Conservation (phyloP, 306 rosid genomes). For the Vigna hirtella region DNA sequence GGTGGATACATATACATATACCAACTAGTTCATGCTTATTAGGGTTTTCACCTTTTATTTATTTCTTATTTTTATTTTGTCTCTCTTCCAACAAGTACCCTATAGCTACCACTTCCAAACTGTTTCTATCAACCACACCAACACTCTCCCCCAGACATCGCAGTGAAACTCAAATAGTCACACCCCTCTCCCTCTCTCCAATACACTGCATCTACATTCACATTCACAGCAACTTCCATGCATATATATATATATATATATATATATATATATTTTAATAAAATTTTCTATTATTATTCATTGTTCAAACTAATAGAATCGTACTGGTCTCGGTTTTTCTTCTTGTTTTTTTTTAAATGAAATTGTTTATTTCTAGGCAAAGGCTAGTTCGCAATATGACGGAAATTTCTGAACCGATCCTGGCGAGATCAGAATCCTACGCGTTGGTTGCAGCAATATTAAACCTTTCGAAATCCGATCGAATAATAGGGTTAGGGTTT, state of each 20-base stretch:
- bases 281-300: conserved; percentile 13
- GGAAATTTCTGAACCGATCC: conserved; percentile 43
- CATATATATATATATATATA: not conserved
- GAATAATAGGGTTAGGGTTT: conserved; percentile 49
- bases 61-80: not conserved
- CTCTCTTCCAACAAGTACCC: conserved; percentile 7
- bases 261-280: not conserved
- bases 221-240: conserved; percentile 54
- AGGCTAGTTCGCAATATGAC: conserved; percentile 31
- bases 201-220: conserved; percentile 52
- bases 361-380: conserved; percentile 14
- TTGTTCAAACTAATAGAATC: conserved; percentile 18
- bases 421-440: conserved; percentile 44
- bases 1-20: not conserved
- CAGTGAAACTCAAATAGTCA: conserved; percentile 59
- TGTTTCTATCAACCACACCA: conserved; percentile 50
- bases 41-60: conserved; percentile 49
- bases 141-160: conserved; percentile 52
- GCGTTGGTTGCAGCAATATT: conserved; percentile 15
- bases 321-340: not conserved
- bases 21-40: conserved; percentile 42
- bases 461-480: conserved; percentile 26
- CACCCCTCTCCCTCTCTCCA: conserved; percentile 28
- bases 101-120: conserved; percentile 41
- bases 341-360: not conserved